Percentiles rank a stretch among this genome's conserved stretches.
These are phyloP conservation scores for Quercus robur DNA, from an alignment of 306 rosid genomes.

Conservation along the genomic window DNA sequence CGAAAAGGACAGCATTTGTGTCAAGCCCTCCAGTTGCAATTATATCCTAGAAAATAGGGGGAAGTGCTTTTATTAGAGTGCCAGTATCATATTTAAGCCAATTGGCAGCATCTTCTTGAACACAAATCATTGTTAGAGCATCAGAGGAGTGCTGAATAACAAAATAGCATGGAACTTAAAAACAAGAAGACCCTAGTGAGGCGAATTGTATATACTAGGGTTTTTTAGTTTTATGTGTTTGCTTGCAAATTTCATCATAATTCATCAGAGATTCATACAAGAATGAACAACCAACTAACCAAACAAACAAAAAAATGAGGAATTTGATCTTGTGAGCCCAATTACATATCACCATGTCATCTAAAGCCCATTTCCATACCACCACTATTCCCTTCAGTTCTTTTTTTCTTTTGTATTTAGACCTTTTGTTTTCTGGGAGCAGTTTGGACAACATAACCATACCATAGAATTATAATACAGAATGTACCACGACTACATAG, in stretches of 20 bases:
- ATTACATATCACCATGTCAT: background rate
- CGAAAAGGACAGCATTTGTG: conserved; percentile 89
- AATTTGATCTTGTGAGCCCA: background rate
- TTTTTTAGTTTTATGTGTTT: too few relatives aligned
- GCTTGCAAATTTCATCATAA: too few relatives aligned
- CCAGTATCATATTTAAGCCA: background rate
- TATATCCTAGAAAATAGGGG: conserved; percentile 56
- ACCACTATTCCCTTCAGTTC: background rate
- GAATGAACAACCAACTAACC: background rate
- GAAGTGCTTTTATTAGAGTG: background rate
- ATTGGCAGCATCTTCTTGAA: background rate
- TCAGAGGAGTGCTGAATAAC: background rate
- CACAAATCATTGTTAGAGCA: background rate
- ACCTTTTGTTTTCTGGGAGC: background rate
- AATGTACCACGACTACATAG: background rate
- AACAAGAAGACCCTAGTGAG: background rate
- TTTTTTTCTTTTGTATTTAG: background rate
- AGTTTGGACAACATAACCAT: background rate
- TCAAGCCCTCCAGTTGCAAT: conserved; percentile 95
- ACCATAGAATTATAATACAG: background rate
- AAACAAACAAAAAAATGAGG: background rate
- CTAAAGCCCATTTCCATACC: background rate
- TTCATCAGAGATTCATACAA: background rate
- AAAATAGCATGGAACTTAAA: background rate
- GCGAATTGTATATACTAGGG: too few relatives aligned